phyloP scores from a whole-genome alignment of 176 grass and related monocot species.

The Aegilops sharonensis region DNA sequence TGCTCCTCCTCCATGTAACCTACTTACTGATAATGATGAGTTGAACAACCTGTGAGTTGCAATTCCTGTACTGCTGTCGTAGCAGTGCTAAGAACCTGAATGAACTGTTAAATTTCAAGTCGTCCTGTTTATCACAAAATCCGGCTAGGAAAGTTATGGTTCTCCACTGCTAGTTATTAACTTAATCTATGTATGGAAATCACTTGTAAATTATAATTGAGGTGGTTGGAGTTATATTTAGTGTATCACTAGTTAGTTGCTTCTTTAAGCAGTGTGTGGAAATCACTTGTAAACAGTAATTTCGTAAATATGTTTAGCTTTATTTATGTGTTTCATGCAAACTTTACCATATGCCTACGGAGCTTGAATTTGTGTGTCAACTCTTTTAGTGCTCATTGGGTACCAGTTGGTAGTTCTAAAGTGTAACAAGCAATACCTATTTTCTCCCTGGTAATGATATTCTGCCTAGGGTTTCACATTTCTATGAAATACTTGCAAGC shows the following conservation, averaged over 20 bases:
- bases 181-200: too few species aligned
- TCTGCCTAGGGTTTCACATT: background rate
- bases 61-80: too few species aligned
- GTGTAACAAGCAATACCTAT: background rate
- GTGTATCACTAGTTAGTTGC: background rate
- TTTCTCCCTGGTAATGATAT: background rate
- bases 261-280: background rate
- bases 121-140: too few species aligned
- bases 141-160: too few species aligned
- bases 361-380: background rate
- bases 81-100: too few species aligned
- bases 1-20: background rate
- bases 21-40: too few species aligned
- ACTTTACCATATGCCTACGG: background rate
- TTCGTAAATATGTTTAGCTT: background rate
- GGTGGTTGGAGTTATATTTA: background rate
- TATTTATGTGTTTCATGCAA: background rate
- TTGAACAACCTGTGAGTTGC: too few species aligned
- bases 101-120: too few species aligned
- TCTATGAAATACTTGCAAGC: background rate
- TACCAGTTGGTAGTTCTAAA: background rate
- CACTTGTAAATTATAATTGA: too few species aligned
- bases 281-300: background rate
- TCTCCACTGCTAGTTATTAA: too few species aligned
- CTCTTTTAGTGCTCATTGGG: background rate